Evolutionary conservation across 495 filamentous ascomycete genomes (phyloP), one percentile per base, ranked within the genome.

Genomic region (Chaetomidium leptoderma): DNA sequence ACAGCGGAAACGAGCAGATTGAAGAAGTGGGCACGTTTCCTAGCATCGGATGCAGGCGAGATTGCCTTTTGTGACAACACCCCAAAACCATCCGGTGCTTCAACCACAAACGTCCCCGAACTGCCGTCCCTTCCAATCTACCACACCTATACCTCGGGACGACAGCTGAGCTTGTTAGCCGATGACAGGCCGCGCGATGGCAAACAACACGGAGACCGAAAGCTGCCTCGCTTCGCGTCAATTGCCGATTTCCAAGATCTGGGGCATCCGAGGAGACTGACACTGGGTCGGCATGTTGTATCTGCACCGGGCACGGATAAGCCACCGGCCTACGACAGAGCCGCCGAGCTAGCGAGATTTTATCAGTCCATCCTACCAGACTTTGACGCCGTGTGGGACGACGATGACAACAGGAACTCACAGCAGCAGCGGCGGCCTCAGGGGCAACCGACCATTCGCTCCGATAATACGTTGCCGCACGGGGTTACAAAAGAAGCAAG

Each of bases 351-450:
- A 2, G 66, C 48, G 7, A 59, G 57, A 4, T 48, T 51, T 0
- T 68, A 68, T 21, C 61, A 36, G 4, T 55, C 61, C 11, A 43
- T 66, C 23, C 57, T 68, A 23, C 65, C 63, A 0, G 55, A 68
- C 19, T 30, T 32, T 13, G 24, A 47, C 3, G 6, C 48, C 35
- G 57, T 68, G 36, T 24, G 19, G 10, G 51, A 53, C 10, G 42
- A 42, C 0, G 51, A 19, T 4, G 51, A 26, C 26, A 32, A 44
- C 6, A 19, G n/a, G n/a, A n/a, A n/a, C n/a, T n/a, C n/a, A n/a
- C n/a, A n/a, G n/a, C n/a, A n/a, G n/a, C n/a, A n/a, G n/a, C n/a
- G n/a, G n/a, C n/a, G n/a, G n/a, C n/a, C n/a, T n/a, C n/a, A n/a
- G n/a, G n/a, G n/a, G n/a, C n/a, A n/a, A n/a, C n/a, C n/a, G n/a